Percentiles rank a stretch among this genome's conserved stretches.
phyloP scores from a whole-genome alignment of 2,329 filamentous ascomycete genomes.

The Fusarium euwallaceae region DNA sequence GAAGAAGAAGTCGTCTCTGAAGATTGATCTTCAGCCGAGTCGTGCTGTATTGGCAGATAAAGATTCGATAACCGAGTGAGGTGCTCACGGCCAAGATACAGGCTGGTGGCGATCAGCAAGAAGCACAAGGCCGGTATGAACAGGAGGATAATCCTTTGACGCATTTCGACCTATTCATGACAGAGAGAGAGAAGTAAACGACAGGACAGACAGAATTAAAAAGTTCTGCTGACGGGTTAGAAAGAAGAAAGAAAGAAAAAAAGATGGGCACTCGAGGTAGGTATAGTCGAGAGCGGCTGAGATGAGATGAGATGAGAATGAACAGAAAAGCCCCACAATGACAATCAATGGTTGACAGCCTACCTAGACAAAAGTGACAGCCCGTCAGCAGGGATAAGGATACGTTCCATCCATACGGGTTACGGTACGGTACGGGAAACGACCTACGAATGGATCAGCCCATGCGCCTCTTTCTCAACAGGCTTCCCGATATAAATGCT shows the following conservation, averaged over 20 bases:
- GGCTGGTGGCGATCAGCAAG: conserved; percentile 28
- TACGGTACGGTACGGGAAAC: not conserved
- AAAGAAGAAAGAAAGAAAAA: not conserved
- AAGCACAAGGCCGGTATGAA: conserved; percentile 36
- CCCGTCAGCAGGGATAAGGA: conserved; percentile 10
- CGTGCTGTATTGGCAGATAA: conserved; percentile 27
- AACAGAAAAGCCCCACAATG: conserved; percentile 4
- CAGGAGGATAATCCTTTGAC: conserved; percentile 36
- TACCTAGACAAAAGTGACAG: not conserved
- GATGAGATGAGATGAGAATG: conserved; percentile 22
- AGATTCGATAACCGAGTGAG: conserved; percentile 34
- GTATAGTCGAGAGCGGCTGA: not conserved
- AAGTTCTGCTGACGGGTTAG: not conserved
- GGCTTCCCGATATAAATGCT: conserved; percentile 10
- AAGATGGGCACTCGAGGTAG: not conserved
- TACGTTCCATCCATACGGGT: not conserved
- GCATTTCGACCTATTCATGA: conserved; percentile 28
- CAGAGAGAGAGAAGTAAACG: not conserved
- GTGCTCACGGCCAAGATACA: conserved; percentile 43
- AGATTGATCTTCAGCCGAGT: not conserved
- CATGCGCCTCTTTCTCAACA: not conserved
- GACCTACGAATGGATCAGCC: conserved; percentile 14
- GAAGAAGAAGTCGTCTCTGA: not conserved
- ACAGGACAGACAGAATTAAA: not conserved
- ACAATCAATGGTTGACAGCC: not conserved